Evolutionary conservation across 257 asterid genomes (phyloP), one percentile per base, ranked within the genome.

Genomic region (Gynochthodes officinalis): DNA sequence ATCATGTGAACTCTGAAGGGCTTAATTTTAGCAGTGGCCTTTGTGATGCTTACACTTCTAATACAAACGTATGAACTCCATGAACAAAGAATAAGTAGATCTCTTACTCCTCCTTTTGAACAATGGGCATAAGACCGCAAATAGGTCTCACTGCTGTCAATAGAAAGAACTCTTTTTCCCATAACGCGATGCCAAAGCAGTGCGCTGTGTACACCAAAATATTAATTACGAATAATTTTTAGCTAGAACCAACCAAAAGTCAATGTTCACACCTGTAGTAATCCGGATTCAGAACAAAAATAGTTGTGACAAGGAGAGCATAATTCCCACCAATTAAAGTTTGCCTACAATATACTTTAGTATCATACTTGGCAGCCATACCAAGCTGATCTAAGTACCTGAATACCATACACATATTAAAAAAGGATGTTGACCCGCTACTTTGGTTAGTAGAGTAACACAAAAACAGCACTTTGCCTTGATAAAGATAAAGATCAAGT

Each of bases 321-420:
- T 95, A 95, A 76, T 89, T 87, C 64, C 96, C 98, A 57, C 99
- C 99, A n/a, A 88, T 82, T 80, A 95, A 86, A 44, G 88, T 83
- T 83, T 95, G 99, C 71, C 98, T 84, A 81, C 99, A 92, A 77
- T 88, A 89, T 16, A 90, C 98, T 84, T 81, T 86, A 30, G 96
- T 92, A 13, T 72, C 76, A 54, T 90, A 82, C 85, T 76, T 89
- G 44, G 98, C 99, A 37, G 99, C 99, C 97, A 92, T 81, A 32
- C 96, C 99, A 57, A 95, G 98, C 84, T 92, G 96, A 87, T 95
- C 99, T 57, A 95, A 81, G 80, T 95, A 92, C 99, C 99, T 95
- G 81, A 49, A 72, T 71, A 64, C 40, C 52, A 61, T 54, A 27
- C 44, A 54, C n/a, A n/a, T n/a, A n/a, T n/a, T 61, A 49, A 16